A percentile compares a stretch with the other conserved stretches of the same genome.
Conservation (phyloP, 2,329 filamentous ascomycete genomes). For the Alternaria postmessia region DNA sequence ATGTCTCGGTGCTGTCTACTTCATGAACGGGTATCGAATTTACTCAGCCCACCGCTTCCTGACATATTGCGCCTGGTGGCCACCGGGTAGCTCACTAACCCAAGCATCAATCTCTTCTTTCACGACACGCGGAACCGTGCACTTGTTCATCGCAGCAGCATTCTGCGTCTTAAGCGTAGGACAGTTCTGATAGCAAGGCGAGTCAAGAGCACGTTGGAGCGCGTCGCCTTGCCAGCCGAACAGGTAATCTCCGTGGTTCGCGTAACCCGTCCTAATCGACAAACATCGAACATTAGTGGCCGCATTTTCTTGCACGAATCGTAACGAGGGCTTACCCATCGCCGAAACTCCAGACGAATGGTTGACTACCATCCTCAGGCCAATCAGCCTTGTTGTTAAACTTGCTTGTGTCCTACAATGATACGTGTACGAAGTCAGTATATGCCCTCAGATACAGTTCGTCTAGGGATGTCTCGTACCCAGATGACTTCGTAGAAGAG, state of each 20-base stretch:
- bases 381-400: constrained; percentile 37
- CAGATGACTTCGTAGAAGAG: constrained; percentile 39
- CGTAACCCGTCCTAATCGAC: constrained; percentile 52
- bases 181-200: constrained; percentile 48
- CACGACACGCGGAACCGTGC: constrained; percentile 57
- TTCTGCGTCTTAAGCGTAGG: constrained; percentile 57
- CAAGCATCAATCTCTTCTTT: constrained; percentile 58
- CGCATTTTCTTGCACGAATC: neutral
- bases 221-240: constrained; percentile 62
- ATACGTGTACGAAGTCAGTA: too few species aligned
- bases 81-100: constrained; percentile 27
- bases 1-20: neutral
- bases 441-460: too few species aligned
- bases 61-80: constrained; percentile 25
- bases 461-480: neutral
- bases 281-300: neutral
- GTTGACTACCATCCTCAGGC: constrained; percentile 42
- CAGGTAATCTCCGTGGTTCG: constrained; percentile 62
- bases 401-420: constrained; percentile 43
- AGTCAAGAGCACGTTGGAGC: constrained; percentile 54
- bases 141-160: constrained; percentile 57
- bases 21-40: neutral
- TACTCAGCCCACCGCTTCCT: constrained; percentile 23
- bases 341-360: constrained; percentile 40
- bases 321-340: constrained; percentile 44